These are phyloP conservation scores for Martensiomyces pterosporus DNA, from an alignment of 192 early-diverging fungal species.

Conservation along the genomic window DNA sequence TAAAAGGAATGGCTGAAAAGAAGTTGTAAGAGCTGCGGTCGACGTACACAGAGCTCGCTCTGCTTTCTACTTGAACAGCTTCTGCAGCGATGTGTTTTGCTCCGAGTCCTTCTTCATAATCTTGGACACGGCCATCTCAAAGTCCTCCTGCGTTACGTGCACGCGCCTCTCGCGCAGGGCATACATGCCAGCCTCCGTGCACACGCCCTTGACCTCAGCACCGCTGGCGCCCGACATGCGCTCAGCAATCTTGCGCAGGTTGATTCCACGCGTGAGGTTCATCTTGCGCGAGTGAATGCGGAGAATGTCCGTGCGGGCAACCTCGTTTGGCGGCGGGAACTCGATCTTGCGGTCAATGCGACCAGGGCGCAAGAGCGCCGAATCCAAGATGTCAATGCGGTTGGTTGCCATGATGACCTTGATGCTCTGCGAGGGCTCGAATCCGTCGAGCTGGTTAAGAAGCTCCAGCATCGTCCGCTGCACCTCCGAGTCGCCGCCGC, in stretches of 20 bases:
- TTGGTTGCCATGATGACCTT: slow-evolving; percentile 94
- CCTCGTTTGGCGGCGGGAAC: slow-evolving; percentile 83
- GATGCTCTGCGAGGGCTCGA: slow-evolving; percentile 88
- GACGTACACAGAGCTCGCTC: no score
- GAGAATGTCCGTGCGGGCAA: slow-evolving; percentile 80
- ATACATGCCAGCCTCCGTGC: slow-evolving; percentile 89
- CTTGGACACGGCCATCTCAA: slow-evolving; percentile 99
- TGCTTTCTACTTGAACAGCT: slow-evolving; percentile 92
- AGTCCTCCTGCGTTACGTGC: slow-evolving; percentile 99
- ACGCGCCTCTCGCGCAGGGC: slow-evolving; percentile 92
- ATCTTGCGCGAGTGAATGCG: slow-evolving; percentile 90
- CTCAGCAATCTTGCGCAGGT: slow-evolving; percentile 85
- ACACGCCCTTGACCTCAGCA: slow-evolving; percentile 86
- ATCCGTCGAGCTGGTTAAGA: slow-evolving; percentile 86
- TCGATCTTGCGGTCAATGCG: slow-evolving; percentile 91
- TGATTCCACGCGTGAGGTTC: slow-evolving; percentile 88
- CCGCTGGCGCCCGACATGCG: slow-evolving; percentile 82
- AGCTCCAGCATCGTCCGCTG: slow-evolving; percentile 89
- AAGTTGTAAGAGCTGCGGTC: no score
- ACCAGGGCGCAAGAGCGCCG: slow-evolving; percentile 80
- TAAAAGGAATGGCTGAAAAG: no score
- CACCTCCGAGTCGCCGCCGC: slow-evolving; percentile 83
- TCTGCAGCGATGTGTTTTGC: slow-evolving; percentile 93
- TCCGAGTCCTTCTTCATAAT: slow-evolving; percentile 98
- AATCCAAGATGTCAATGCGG: slow-evolving; percentile 86